Base-by-base conservation (phyloP, 108 stramenopile genomes). In the Pseudonitzschia multistriata region DNA sequence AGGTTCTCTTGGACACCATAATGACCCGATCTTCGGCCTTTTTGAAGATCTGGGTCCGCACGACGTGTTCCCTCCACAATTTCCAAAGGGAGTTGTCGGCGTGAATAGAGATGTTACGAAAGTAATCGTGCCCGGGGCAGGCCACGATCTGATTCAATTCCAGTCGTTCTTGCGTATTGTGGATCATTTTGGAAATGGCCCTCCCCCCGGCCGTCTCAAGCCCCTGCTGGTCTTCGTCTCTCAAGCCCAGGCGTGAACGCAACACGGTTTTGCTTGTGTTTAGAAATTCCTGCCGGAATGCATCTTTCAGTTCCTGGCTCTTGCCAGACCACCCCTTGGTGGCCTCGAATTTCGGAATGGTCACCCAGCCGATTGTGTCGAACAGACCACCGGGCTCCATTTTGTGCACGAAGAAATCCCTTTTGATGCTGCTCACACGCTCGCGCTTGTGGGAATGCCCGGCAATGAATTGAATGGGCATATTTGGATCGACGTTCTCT, bases 401-500 rank as follows among this genome's bases (percentile, higher is more conserved):
- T 28, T 64, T 64, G 39, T 47, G 39, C 52, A 13, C 59, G 60
- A 36, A 25, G 68, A 1, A 81, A 40, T 24, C 62, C 52, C 36
- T 74, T 57, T 28, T 25, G 0, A 64, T 39, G 3, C 34, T 15
- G 19, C 3, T 10, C 0, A 49, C 30, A 55, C 62, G 79, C 1
- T 68, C 63, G 66, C 86, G 79, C 35, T 61, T 49, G 62, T 94
- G 92, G 2, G 88, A 81, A 49, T 91, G 92, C 21, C 92, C 92
- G 14, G 88, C 81, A 6, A 94, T 73, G 56, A 94, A 90, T 68
- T 89, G 92, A 52, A 94, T 71, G 17, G 88, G 89, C 78, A 91
- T 79, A 3, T 68, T 34, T 13, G 62, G 65, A 37, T 86, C 91
- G 35, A 72, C 70, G 34, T 77, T 35, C 15, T 64, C 35, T 48